Base-by-base conservation (phyloP, 495 filamentous ascomycete species). In the Parmelia sp. region DNA sequence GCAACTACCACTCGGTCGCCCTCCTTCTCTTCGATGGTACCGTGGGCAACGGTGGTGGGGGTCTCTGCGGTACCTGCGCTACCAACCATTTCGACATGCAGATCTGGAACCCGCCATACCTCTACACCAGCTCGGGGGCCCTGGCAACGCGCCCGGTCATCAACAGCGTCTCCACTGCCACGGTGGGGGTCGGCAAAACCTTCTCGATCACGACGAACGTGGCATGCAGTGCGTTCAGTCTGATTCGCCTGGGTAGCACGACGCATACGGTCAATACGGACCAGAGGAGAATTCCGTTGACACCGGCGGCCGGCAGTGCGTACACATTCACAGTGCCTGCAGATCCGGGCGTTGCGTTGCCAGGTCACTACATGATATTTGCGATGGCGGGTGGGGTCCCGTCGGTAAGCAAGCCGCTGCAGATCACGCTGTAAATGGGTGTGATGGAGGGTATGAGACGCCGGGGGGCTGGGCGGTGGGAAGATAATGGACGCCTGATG, bases 191-290 rank as follows among this genome's bases (percentile, higher is more conserved):
- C 23, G 80, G 80, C 19, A 65, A 35, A 2, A 74, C 57, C 23
- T 64, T 82, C n/a, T 73, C 67, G 14, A 61, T 78, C 59, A 78
- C 71, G 0, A 78, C 77, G 25, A 68, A 70, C 36, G 62, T 55
- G 1, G 66, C 65, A 0, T 70, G 75, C 9, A 40, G 42, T 4
- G 57, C 47, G 7, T 67, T 71, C 37, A 68, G 69, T 3, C 65
- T 82, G 4, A 69, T 83, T 11, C 70, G 80, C 12, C 9, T 70
- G 14, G 21, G 42, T 0, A 61, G 56, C 5, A 75, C 71, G 9
- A 83, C 81, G 14, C 81, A 83, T 66, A 74, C 78, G 3, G 72
- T 83, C 29, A 77, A 83, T 57, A 83, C 77, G 2, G 80, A 81
- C 66, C 80, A 82, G 61, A 67, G 80, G 49, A 71, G 80, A 25